These are phyloP conservation scores for Basidiobolus meristosporus DNA, from an alignment of 371 early-diverging fungal species.

Conservation along the genomic window DNA sequence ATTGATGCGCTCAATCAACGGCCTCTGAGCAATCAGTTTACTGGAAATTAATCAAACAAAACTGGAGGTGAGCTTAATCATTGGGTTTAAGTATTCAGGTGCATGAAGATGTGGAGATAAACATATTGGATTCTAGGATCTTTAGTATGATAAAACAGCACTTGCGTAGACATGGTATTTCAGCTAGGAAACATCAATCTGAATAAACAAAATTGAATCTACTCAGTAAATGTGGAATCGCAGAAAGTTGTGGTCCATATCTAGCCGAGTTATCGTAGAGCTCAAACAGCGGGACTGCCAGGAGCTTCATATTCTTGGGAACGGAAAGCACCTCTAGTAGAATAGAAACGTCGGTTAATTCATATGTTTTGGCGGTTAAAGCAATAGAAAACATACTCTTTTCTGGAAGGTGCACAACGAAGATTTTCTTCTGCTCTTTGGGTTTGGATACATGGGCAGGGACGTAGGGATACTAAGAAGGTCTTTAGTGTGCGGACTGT, in stretches of 20 bases:
- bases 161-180: no score
- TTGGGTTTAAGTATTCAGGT: no score
- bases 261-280: conserved; percentile 52
- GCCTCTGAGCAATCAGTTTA: no score
- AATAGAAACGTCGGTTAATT: conserved; percentile 1
- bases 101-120: no score
- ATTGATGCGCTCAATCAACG: no score
- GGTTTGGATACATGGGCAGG: conserved; percentile 63
- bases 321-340: conserved; percentile 43
- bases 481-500: no score
- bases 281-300: conserved; percentile 70
- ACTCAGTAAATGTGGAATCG: conserved; percentile 47
- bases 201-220: conserved; percentile 26
- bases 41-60: no score
- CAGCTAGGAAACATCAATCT: no score
- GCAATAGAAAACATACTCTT: conserved; percentile 20
- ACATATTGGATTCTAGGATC: no score
- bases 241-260: conserved; percentile 55
- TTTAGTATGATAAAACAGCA: no score
- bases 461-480: conserved; percentile 48
- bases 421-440: conserved; percentile 57
- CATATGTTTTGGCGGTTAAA: neutral
- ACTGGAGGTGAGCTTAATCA: no score
- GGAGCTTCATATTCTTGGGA: conserved; percentile 56
- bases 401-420: conserved; percentile 54